These are phyloP conservation scores for Chrysoporthe deuterocubensis DNA, from an alignment of 2,329 filamentous ascomycete genomes.

Conservation along the genomic window DNA sequence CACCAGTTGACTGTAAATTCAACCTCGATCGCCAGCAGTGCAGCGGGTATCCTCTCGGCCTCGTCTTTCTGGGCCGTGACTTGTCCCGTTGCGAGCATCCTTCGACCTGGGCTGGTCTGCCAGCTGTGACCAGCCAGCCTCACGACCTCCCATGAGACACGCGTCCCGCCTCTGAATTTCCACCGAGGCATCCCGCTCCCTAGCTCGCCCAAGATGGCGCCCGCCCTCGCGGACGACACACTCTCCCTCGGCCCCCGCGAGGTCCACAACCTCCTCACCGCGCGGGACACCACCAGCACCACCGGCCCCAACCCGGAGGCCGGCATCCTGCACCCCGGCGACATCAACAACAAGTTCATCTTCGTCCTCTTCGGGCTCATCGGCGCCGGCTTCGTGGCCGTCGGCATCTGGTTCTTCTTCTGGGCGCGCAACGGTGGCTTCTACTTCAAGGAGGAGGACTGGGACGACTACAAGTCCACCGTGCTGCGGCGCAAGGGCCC, in stretches of 20 bases:
- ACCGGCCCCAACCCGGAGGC: slow-evolving; percentile 43
- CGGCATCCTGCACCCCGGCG: slow-evolving; percentile 57
- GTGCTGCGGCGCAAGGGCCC: slow-evolving; percentile 87
- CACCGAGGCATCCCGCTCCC: slow-evolving; percentile 21
- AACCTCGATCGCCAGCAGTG: neutral
- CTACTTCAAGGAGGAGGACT: slow-evolving; percentile 81
- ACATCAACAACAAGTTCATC: slow-evolving; percentile 71
- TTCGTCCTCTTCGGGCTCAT: slow-evolving; percentile 87
- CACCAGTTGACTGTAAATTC: neutral
- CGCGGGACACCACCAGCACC: slow-evolving; percentile 41
- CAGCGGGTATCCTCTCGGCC: neutral
- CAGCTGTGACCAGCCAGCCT: slow-evolving; percentile 33
- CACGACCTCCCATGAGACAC: slow-evolving; percentile 4
- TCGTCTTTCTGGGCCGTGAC: slow-evolving; percentile 1
- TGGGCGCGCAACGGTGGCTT: slow-evolving; percentile 97
- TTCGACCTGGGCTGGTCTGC: slow-evolving; percentile 35
- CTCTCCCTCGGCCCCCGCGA: slow-evolving; percentile 47
- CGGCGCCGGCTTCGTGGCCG: slow-evolving; percentile 74
- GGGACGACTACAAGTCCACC: slow-evolving; percentile 98
- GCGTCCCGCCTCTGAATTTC: slow-evolving; percentile 21
- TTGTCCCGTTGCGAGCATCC: slow-evolving; percentile 9
- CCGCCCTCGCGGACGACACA: slow-evolving; percentile 37
- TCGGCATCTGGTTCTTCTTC: slow-evolving; percentile 96
- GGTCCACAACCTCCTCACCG: slow-evolving; percentile 48
- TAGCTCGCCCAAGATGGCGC: slow-evolving; percentile 42